Conservation (phyloP, 164 flowering plant genomes). For the Amborella trichopoda region DNA sequence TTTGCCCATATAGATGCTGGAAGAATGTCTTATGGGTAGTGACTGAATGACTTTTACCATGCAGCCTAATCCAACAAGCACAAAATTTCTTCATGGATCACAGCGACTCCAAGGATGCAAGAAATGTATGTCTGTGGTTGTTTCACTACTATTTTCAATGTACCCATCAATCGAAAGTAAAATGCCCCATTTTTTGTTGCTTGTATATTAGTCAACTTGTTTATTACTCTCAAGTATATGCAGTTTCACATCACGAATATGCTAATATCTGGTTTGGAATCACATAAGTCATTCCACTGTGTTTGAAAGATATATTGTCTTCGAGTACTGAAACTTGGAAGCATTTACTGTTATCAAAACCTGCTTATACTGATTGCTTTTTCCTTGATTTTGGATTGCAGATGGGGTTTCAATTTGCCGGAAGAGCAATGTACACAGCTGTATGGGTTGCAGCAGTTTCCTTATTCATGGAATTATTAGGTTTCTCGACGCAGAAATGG, state of each 20-base stretch:
- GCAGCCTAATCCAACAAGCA: constrained; percentile 77
- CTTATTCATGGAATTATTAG: constrained; percentile 94
- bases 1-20: no score
- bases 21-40: no score
- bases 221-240: no score
- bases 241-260: no score
- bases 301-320: no score
- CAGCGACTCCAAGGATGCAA: constrained; percentile 43
- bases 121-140: constrained; percentile 44
- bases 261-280: no score
- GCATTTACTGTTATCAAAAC: no score
- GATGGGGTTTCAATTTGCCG: constrained; percentile 95
- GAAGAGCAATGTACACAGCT: constrained; percentile 74
- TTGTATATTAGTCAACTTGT: no score
- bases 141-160: neutral
- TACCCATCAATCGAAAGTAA: neutral
- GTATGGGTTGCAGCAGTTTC: constrained; percentile 95
- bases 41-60: constrained; percentile 10
- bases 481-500: constrained; percentile 98
- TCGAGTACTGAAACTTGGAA: no score
- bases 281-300: no score
- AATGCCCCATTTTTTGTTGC: neutral
- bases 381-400: constrained; percentile 14
- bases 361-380: no score
- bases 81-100: constrained; percentile 56